Conservation (phyloP, 176 grass and related monocot genomes). For the Aegilops tauschii region DNA sequence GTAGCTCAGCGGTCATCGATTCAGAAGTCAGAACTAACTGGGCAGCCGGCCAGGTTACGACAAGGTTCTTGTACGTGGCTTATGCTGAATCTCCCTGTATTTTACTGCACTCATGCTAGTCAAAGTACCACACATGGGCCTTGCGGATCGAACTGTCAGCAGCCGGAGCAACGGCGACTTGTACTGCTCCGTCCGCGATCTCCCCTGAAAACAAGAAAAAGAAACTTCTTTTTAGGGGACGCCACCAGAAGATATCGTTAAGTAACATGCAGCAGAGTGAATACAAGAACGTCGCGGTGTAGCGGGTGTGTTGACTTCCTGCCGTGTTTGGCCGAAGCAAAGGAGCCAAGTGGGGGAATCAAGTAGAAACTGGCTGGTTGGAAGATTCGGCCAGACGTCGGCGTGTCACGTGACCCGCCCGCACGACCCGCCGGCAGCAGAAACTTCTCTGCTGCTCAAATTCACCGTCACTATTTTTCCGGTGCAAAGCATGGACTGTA, state of each 20-base stretch:
- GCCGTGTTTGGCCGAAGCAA: conserved; percentile 26
- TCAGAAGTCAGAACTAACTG: too few species aligned
- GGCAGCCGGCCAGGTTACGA: too few species aligned
- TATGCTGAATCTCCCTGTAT: too few species aligned
- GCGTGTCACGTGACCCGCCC: conserved; percentile 27
- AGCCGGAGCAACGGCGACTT: not conserved
- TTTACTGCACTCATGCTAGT: not conserved
- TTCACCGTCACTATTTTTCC: not conserved
- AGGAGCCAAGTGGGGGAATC: not conserved
- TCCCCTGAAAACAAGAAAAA: not conserved
- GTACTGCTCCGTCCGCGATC: not conserved
- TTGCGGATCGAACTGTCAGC: not conserved
- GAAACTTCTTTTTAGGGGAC: not conserved
- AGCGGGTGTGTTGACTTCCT: not conserved
- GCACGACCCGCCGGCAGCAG: conserved; percentile 35
- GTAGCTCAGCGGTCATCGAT: too few species aligned
- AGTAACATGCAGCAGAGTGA: not conserved
- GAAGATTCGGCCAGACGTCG: conserved; percentile 16
- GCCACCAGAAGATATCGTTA: not conserved
- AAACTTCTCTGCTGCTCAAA: conserved; percentile 35
- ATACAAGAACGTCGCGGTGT: not conserved
- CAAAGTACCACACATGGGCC: not conserved
- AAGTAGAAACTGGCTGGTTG: not conserved
- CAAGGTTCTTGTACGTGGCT: too few species aligned
- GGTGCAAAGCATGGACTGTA: not conserved